Evolutionary conservation across 495 filamentous ascomycete species (phyloP), one percentile per base, ranked within the genome.

Genomic region (Talaromyces nanjingensis): DNA sequence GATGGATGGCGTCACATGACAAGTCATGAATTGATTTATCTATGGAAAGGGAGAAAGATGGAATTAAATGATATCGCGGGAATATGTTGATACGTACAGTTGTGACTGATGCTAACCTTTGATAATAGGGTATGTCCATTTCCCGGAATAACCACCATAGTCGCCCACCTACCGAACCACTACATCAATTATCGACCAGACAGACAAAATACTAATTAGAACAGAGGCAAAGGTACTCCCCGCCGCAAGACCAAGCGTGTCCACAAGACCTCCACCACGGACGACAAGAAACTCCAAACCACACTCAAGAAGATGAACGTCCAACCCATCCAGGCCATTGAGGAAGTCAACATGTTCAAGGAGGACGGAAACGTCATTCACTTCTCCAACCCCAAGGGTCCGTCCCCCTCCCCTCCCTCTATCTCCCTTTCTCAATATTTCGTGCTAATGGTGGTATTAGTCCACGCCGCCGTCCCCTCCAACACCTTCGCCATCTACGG

Each of bases 281-380:
- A 98, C 76, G 94, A 98, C 87, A 98, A 97, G 89, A 98, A 98
- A 86, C 91, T 98, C 39, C 94, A 98, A 82, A 85, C 89, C 49
- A 82, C 92, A 63, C 82, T 96, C 45, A 96, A 96, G 88, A 96
- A 96, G 86, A 86, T 96, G 77, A 94, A 92, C 78, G 91, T 92
- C 61, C 92, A 94, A 83, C 92, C 94, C 72, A 97, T 98, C 81
- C 93, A 96, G 84, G 91, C 89, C 63, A 98, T 98, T 70, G 94
- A 98, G 86, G 94, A 98, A 83, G 94, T 98, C 74, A 98, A 98
- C 87, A 98, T 98, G 96, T 98, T 98, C 88, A 98, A 98, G 87
- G 89, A 90, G 77, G 94, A 98, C 72, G 94, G 94, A 71, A 98
- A 98, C 79, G 94, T 98, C 77, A 98, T 98, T 75, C 94, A 98